These are phyloP conservation scores for Podila clonocystis DNA, from an alignment of 192 early-diverging fungal species.

Conservation along the genomic window DNA sequence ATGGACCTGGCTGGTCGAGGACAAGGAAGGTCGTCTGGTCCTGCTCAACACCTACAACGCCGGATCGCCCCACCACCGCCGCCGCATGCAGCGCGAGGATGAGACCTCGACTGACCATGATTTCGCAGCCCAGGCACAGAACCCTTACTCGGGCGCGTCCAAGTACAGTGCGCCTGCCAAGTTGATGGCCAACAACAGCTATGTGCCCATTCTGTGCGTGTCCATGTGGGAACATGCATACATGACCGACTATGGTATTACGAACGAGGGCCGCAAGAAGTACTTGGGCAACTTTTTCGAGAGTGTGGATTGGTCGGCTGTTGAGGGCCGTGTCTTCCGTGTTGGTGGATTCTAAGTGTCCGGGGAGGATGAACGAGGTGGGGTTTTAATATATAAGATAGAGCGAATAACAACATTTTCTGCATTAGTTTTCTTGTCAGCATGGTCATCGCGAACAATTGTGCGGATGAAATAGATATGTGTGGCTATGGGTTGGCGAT, in stretches of 20 bases:
- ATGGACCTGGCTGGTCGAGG: conserved; percentile 58
- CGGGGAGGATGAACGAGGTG: no score
- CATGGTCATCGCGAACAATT: no score
- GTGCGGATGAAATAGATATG: no score
- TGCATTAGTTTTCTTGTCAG: no score
- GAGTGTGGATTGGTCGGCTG: conserved; percentile 49
- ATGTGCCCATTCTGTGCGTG: conserved; percentile 49
- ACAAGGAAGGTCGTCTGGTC: conserved; percentile 41
- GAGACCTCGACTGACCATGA: conserved; percentile 35
- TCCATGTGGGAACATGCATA: conserved; percentile 60
- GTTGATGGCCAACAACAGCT: conserved; percentile 46
- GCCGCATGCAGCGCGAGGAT: conserved; percentile 40
- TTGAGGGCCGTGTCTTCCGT: conserved; percentile 48
- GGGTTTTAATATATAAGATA: no score
- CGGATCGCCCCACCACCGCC: conserved; percentile 53
- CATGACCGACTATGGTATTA: conserved; percentile 52
- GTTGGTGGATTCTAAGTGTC: conserved; percentile 25
- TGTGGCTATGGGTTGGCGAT: no score
- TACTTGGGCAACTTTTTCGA: conserved; percentile 53
- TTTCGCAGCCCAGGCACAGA: conserved; percentile 31
- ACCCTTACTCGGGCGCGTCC: conserved; percentile 40
- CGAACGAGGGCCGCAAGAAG: conserved; percentile 39
- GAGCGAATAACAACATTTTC: no score
- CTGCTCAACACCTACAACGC: conserved; percentile 58
- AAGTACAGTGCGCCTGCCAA: conserved; percentile 47